Base-by-base conservation (phyloP, 495 filamentous ascomycete species). In the Penicillium lagena region DNA sequence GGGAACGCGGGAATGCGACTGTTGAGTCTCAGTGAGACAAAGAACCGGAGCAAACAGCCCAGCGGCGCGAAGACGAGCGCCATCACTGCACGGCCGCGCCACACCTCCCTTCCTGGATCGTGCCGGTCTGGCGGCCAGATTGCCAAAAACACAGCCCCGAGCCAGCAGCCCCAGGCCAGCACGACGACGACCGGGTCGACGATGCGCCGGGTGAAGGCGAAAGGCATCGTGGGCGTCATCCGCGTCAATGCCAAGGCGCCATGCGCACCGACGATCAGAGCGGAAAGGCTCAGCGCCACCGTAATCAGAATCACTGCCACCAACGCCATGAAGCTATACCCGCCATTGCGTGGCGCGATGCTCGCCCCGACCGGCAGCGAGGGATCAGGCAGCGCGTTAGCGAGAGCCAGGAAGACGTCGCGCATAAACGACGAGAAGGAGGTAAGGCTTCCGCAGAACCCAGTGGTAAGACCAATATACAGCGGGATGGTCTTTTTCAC, bases 391-490 rank as follows among this genome's bases (percentile, higher is more conserved):
- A 89, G 67, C 41, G 81, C 76, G 56, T 96, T 95, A 7, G 87
- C 82, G 10, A 96, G 61, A 0, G 87, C 83, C n/a, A 95, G 73
- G 62, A 95, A 96, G 38, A 75, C 64, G 55, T 94, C 91, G 4
- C 90, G 80, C 34, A 90, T 83, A 58, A 96, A 95, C 10, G 86
- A 81, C 0, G 90, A 95, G 66, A 96, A 97, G 32, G 84, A 89
- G 4, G 93, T 97, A 41, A 93, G 83, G 53, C 82, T 89, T 43
- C 93, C 93, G 63, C 93, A 97, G 68, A 95, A 96, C 10, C 93
- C 93, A 2, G 88, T 94, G 0, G 91, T 81, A 1, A 98, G 80
- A 13, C 93, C 93, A 44, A 96, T 87, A 59, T 93, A 96, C 0
- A 96, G 74, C 0, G 90, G 90, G 36, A 93, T 83, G 3, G 86